Conservation (phyloP, 768 basidiomycete genomes). For the Tylopilus balloui region DNA sequence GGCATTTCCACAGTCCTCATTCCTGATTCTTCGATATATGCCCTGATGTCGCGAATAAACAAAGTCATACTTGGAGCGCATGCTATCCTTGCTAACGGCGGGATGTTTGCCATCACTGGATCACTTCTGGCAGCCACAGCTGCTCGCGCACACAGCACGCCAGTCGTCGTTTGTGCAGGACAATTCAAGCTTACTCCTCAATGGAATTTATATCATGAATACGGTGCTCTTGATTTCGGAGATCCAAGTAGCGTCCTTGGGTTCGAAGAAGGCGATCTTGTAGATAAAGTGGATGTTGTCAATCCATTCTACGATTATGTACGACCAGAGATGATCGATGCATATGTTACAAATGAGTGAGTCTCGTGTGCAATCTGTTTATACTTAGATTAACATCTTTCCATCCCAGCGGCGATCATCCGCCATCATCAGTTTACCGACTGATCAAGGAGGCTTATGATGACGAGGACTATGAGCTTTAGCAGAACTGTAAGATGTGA, state of each 20-base stretch:
- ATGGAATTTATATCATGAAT: conserved; percentile 86
- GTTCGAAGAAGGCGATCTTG: conserved; percentile 72
- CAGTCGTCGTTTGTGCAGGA: conserved; percentile 89
- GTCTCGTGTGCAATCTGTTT: conserved; percentile 32
- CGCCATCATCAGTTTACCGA: conserved; percentile 89
- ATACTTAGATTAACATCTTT: conserved; percentile 4
- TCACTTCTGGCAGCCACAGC: conserved; percentile 82
- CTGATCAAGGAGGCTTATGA: conserved; percentile 93
- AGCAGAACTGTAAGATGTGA: conserved; percentile 2
- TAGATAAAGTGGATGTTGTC: conserved; percentile 86
- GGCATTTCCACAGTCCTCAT: conserved; percentile 93
- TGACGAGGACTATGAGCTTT: conserved; percentile 84
- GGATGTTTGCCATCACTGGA: conserved; percentile 87
- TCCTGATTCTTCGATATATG: conserved; percentile 93
- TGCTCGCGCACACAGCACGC: conserved; percentile 84
- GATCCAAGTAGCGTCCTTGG: conserved; percentile 61
- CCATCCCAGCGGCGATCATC: conserved; percentile 80
- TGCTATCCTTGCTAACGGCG: conserved; percentile 94
- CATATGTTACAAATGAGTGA: conserved; percentile 96
- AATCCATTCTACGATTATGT: conserved; percentile 99
- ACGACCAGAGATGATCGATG: conserved; percentile 84
- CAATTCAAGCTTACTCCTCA: conserved; percentile 95
- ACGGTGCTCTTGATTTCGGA: conserved; percentile 78
- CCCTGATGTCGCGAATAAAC: conserved; percentile 94
- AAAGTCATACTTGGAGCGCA: conserved; percentile 95